A percentile compares a stretch with the other conserved stretches of the same genome.
Evolutionary conservation across 2,329 filamentous ascomycete species (phyloP).

Genomic region (Alternaria postmessia): DNA sequence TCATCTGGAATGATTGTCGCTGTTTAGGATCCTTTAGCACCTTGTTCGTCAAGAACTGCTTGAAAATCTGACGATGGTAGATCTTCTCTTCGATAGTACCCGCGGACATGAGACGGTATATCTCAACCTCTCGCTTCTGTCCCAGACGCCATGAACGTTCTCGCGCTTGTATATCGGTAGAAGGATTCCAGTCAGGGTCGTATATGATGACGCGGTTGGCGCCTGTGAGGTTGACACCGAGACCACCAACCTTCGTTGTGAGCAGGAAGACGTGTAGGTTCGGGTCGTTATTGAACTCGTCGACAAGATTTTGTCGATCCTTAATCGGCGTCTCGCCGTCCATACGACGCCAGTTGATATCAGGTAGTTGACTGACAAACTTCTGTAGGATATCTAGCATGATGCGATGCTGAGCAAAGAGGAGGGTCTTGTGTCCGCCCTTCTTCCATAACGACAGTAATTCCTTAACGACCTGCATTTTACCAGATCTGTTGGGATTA

Average conservation of each 20-base stretch:
- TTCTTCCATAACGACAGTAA: slow-evolving; percentile 88
- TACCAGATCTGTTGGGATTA: slow-evolving; percentile 80
- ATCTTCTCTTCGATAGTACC: slow-evolving; percentile 99
- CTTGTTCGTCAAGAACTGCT: slow-evolving; percentile 97
- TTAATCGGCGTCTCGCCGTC: slow-evolving; percentile 92
- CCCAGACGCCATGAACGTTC: slow-evolving; percentile 96
- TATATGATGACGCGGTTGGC: slow-evolving; percentile 97
- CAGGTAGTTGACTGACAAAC: slow-evolving; percentile 73
- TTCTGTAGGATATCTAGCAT: slow-evolving; percentile 95
- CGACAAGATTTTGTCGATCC: slow-evolving; percentile 86
- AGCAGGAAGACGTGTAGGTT: slow-evolving; percentile 87
- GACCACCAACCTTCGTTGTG: slow-evolving; percentile 92
- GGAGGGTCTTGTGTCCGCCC: slow-evolving; percentile 89
- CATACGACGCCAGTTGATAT: slow-evolving; percentile 85
- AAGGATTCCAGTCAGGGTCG: slow-evolving; percentile 98
- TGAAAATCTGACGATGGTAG: slow-evolving; percentile 98
- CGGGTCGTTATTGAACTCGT: slow-evolving; percentile 86
- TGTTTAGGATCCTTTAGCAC: slow-evolving; percentile 94
- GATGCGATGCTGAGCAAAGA: slow-evolving; percentile 92
- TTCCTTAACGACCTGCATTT: slow-evolving; percentile 93
- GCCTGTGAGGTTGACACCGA: slow-evolving; percentile 93
- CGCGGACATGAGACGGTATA: slow-evolving; percentile 97
- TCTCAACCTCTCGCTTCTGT: slow-evolving; percentile 93
- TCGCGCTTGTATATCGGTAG: slow-evolving; percentile 92
- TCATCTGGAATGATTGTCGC: slow-evolving; percentile 86